Base-by-base conservation (phyloP, 345 rosid genomes). In the Pistacia atlantica region DNA sequence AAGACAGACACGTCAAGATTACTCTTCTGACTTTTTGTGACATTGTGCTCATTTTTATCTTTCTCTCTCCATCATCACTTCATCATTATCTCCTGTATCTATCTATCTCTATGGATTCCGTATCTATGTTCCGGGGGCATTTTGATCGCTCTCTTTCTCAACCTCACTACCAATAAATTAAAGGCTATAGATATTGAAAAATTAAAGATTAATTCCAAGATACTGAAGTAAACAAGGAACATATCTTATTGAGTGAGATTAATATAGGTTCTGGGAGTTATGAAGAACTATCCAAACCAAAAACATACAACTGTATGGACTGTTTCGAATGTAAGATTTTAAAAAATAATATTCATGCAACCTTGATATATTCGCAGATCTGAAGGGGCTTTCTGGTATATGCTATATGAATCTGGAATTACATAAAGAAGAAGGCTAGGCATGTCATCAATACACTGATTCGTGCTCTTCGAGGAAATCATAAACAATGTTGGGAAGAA, bases 101-200 rank as follows among this genome's bases (percentile, higher is more conserved):
- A 66, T 82, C 85, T 42, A 63, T 83, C 88, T 73, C 18, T 60
- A 58, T 67, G 75, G 63, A 67, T 69, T 65, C 33, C 25, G 8
- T 33, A 67, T 76, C 89, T 83, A 80, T 72, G 82, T 84, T 86
- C 84, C 82, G 90, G 91, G 89, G 86, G 87, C 86, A 82, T 68
- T 80, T 63, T 18, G 31, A 72, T 59, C 72, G 72, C 20, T 49
- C 51, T 65, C 55, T 65, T 74, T 37, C 56, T 31, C 33, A 31
- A 31, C 33, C 33, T 31, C 33, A 31, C 3, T 31, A 31, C 33
- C 33, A 31, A 31, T 1, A 31, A 31, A 31, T 31, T 31, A 31
- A 31, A 31, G 33, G 33, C 33, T 31, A 31, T 31, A 31, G 33
- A 1, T 31, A 31, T 31, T 31, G 33, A 31, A 1, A 31, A 31